These are phyloP conservation scores for Colletotrichum tabaci DNA, from an alignment of 2,329 filamentous ascomycete species.

Conservation along the genomic window DNA sequence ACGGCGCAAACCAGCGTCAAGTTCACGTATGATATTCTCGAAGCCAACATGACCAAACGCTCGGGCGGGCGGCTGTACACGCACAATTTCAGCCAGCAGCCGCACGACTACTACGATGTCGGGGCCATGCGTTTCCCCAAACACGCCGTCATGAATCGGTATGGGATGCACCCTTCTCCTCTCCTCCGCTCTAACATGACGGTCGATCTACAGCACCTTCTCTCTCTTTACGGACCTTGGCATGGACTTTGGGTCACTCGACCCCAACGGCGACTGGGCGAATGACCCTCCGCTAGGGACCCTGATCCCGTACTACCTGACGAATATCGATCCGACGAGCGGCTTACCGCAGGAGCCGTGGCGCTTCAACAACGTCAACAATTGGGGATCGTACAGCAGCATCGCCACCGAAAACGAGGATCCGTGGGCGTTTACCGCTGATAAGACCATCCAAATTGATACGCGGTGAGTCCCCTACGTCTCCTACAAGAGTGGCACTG, in stretches of 20 bases:
- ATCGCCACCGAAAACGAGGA: no score
- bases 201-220: not conserved
- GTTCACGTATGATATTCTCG: slow-evolving; percentile 51
- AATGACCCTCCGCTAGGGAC: not conserved
- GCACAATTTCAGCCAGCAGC: slow-evolving; percentile 48
- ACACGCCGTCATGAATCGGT: slow-evolving; percentile 48
- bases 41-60: slow-evolving; percentile 47
- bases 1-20: slow-evolving; percentile 45
- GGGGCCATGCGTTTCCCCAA: slow-evolving; percentile 58
- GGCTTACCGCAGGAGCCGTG: no score
- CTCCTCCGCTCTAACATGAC: not conserved
- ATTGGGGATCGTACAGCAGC: no score
- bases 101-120: slow-evolving; percentile 58
- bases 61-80: slow-evolving; percentile 55
- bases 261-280: not conserved
- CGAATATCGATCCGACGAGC: no score
- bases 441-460: no score
- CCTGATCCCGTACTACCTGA: not conserved
- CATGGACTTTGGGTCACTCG: not conserved
- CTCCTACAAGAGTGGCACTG: no score
- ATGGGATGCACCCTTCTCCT: not conserved
- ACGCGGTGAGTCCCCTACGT: no score
- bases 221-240: not conserved
- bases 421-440: no score
- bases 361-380: no score